A percentile compares a stretch with the other conserved stretches of the same genome.
phyloP scores from a whole-genome alignment of 1,139 yeast genomes.

The Taiozyma sp. region DNA sequence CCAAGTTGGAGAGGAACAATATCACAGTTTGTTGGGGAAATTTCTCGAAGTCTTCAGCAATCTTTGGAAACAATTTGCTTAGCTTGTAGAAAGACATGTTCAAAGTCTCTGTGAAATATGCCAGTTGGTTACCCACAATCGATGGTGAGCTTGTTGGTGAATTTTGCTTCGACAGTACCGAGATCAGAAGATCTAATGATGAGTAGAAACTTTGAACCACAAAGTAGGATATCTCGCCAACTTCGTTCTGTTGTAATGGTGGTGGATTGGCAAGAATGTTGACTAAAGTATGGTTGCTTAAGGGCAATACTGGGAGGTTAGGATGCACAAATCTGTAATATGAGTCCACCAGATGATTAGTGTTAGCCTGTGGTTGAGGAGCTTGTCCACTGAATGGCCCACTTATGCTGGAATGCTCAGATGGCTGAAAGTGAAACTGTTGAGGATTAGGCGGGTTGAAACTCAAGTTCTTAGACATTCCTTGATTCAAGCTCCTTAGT shows the following conservation, averaged over 20 bases:
- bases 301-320: constrained; percentile 55
- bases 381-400: constrained; percentile 1
- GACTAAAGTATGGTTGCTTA: constrained; percentile 35
- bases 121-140: neutral
- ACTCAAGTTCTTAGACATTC: constrained; percentile 31
- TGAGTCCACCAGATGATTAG: constrained; percentile 25
- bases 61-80: constrained; percentile 12
- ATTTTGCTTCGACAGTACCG: constrained; percentile 32
- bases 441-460: constrained; percentile 4
- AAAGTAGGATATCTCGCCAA: constrained; percentile 35
- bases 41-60: constrained; percentile 6
- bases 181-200: constrained; percentile 42
- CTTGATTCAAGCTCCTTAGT: constrained; percentile 42
- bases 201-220: constrained; percentile 48
- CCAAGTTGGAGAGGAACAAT: constrained; percentile 42
- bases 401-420: constrained; percentile 2
- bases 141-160: constrained; percentile 11
- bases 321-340: constrained; percentile 54
- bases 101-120: constrained; percentile 6
- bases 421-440: neutral
- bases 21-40: constrained; percentile 32
- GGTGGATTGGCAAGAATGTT: constrained; percentile 31
- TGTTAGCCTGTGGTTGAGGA: constrained; percentile 5
- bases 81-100: constrained; percentile 10
- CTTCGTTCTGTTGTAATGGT: constrained; percentile 23